These are phyloP conservation scores for Asterophora lycoperdoides DNA, from an alignment of 768 basidiomycete species.

Conservation along the genomic window DNA sequence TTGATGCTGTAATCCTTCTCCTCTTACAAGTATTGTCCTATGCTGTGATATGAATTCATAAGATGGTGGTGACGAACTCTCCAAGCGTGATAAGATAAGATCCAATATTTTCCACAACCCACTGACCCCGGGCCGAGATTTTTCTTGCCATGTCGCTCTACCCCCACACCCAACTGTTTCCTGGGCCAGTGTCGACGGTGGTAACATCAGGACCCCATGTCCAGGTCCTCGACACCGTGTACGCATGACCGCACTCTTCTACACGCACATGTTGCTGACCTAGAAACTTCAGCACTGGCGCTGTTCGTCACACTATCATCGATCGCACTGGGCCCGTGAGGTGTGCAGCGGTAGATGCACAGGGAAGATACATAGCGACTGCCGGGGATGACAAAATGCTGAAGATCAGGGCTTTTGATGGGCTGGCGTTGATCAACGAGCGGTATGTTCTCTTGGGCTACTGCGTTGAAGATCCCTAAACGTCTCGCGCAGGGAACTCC, in stretches of 20 bases:
- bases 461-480: too few relatives aligned
- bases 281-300: constrained; percentile 43
- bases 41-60: too few relatives aligned
- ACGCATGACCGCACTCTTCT: too few relatives aligned
- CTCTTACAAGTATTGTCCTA: too few relatives aligned
- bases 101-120: not conserved
- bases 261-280: constrained; percentile 4
- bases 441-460: constrained; percentile 45
- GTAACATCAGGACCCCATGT: constrained; percentile 60
- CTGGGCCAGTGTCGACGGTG: constrained; percentile 30
- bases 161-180: constrained; percentile 49
- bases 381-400: constrained; percentile 79
- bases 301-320: constrained; percentile 42
- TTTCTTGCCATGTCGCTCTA: constrained; percentile 33
- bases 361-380: constrained; percentile 50
- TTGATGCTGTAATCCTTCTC: too few relatives aligned
- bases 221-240: constrained; percentile 55
- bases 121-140: constrained; percentile 1
- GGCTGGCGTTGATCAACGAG: constrained; percentile 51
- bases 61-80: too few relatives aligned
- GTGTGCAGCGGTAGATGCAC: constrained; percentile 49
- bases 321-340: constrained; percentile 54
- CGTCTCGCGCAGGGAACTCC: constrained; percentile 75
- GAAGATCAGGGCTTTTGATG: constrained; percentile 66
- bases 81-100: not conserved